Evolutionary conservation across 306 rosid species (phyloP), one percentile per base, ranked within the genome.

Genomic region (Ziziphus jujuba): DNA sequence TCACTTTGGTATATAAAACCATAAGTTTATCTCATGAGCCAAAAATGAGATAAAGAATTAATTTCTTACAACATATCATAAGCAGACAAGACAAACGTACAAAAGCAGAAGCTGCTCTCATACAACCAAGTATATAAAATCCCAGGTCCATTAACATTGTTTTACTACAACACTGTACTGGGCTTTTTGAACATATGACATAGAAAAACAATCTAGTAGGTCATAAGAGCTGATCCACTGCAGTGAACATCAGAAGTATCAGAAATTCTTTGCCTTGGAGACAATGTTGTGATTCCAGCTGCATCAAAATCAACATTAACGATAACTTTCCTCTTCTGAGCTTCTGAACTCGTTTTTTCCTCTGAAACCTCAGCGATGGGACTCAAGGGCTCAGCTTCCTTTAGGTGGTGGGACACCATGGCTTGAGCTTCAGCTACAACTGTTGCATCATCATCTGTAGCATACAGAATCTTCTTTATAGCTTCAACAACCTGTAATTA

Each of bases 371-470:
- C 97, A 4, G 84, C 81, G 23, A 93, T 93, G 28, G 99, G 99
- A 67, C 96, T 90, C 86, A 90, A 75, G 22, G 53, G 62, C 21
- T 74, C 84, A 2, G 43, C 62, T 65, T 85, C 96, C 51, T 75
- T 73, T 3, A 58, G 59, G 17, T 62, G 61, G 77, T 11, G 70
- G 23, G 90, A 78, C 62, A 90, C 22, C 81, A 93, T 82, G 34
- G 96, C 97, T 82, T 90, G 96, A 76, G 95, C 97, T 82, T 93
- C 96, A 17, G 89, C 91, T 61, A 90, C 83, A 50, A 89, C 91
- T 0, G 87, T 73, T 51, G 87, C 91, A 72, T 88, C 84, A 44
- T 93, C 91, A 51, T 85, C 97, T 1, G 91, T 66, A 40, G 97
- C 97, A 84, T 93, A 93, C 12, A 93, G 73, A 75, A 93, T 90